Evolutionary conservation across 331 rosid species (phyloP), one percentile per base, ranked within the genome.

Genomic region (Acacia pycnantha): DNA sequence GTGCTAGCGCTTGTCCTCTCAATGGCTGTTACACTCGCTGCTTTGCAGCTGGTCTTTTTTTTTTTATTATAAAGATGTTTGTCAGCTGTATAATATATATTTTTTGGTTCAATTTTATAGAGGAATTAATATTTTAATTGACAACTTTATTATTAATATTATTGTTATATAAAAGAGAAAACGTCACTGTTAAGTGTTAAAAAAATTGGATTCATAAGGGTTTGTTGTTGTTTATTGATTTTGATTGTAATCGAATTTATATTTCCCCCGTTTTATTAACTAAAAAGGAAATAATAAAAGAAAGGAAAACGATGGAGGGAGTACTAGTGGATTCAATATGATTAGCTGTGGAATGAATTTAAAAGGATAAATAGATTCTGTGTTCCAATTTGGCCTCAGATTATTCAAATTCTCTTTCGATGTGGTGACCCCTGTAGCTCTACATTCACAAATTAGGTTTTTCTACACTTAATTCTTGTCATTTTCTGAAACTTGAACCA

Each of bases 401-500:
- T 88, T 88, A 90, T 90, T 92, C 94, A 85, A 92, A 86, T 90
- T 90, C 93, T 82, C 78, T 81, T 58, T 84, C 84, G 73, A 78
- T 80, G 83, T 83, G 86, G 91, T n/a, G 88, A 88, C 78, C 76
- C 77, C 85, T 88, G 81, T 81, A 83, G 84, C 81, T 86, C 86
- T 84, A 68, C 80, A 71, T 53, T 84, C 26, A 81, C 84, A 77
- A 73, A 73, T 82, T 84, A 84, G 70, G 35, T 13, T 41, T 50
- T 75, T 83, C 79, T 76, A 72, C 90, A 77, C 5, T 11, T 43
- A 53, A 53, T 78, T 72, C 83, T 82, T 84, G 87, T 86, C 89
- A 13, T 40, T 88, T 83, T 89, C 84, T 82, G 77, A 79, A 80
- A 85, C 85, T 83, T 56, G 73, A 86, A 76, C 85, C 78, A 83